Base-by-base conservation (phyloP, 129 eudicot genomes). In the Lactuca sativa region DNA sequence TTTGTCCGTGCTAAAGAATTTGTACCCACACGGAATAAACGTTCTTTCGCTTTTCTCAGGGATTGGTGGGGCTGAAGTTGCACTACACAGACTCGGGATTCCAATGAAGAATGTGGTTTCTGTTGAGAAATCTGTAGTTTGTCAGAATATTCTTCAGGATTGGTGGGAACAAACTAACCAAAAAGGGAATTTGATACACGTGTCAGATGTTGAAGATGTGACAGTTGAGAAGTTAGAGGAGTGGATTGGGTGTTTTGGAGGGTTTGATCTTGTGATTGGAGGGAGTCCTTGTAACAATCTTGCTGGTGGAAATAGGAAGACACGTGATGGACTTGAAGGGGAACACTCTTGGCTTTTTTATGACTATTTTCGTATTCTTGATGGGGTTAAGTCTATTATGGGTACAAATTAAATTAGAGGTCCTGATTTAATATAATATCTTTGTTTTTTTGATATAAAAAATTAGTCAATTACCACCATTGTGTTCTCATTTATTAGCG, bases 31-130 rank as follows among this genome's bases (percentile, higher is more conserved):
- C 1, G 86, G 86, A 21, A 69, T 78, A 9, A 82, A 74, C 37
- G 78, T 82, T 1, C 78, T 82, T n/a, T 83, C 87, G 0, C 78
- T 83, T 41, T 83, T 78, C 66, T 78, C 81, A 7, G 84, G 87
- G 49, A 78, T 83, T 8, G 87, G 87, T 47, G 87, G 87, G 4
- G 87, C 87, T 3, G 84, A 83, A 67, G 74, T 83, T 34, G 81
- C 87, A 0, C 60, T 83, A 2, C 73, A 83, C 66, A 69, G 65
- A 54, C 84, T 83, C 3, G 85, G 88, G 2, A 67, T 83, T 38
- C 66, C 53, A 0, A 16, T 83, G 72, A 80, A 80, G 33, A 80
- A 80, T 16, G 85, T 83, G 15, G 85, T 83, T 0, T 76, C 82
- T 1, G 78, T 80, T 9, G 88, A 83, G 77, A 76, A 7, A 32